phyloP scores from a whole-genome alignment of 495 filamentous ascomycete genomes.

The Hypoxylon lenormandii region DNA sequence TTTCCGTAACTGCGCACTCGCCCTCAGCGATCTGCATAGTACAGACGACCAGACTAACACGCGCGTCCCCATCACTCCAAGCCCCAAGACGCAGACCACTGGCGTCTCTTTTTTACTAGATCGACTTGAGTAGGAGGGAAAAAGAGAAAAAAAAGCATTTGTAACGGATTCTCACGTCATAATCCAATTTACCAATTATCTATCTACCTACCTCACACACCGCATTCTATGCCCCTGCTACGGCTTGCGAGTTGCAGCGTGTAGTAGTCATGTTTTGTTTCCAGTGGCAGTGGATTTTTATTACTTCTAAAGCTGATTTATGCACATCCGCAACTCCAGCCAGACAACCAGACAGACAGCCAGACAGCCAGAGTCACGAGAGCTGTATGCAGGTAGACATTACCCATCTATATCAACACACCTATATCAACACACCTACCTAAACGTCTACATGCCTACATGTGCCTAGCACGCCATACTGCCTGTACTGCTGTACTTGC shows the following conservation, averaged over 20 bases:
- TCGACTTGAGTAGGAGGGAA: slow-evolving; percentile 15
- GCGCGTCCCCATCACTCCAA: slow-evolving; percentile 31
- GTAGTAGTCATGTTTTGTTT: slow-evolving; percentile 6
- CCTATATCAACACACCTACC: slow-evolving; percentile 17
- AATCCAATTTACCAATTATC: slow-evolving; percentile 8
- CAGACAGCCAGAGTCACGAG: slow-evolving; percentile 17
- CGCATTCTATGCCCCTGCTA: slow-evolving; percentile 1
- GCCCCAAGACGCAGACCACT: slow-evolving; percentile 26
- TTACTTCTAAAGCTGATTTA: slow-evolving; percentile 23
- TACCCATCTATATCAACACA: slow-evolving; percentile 24
- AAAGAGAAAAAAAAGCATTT: slow-evolving; percentile 23
- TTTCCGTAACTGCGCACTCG: slow-evolving; percentile 41
- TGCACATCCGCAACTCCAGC: slow-evolving; percentile 5
- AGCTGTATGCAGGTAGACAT: slow-evolving; percentile 24
- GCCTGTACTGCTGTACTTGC: slow-evolving; percentile 4
- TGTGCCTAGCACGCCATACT: slow-evolving; percentile 26
- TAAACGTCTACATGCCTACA: slow-evolving; percentile 13
- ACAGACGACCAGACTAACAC: slow-evolving; percentile 42
- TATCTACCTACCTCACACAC: neutral
- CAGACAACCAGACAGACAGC: no score
- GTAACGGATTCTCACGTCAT: slow-evolving; percentile 18
- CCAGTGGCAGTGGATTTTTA: slow-evolving; percentile 8
- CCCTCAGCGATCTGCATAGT: slow-evolving; percentile 40
- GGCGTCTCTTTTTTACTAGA: slow-evolving; percentile 15
- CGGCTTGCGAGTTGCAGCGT: slow-evolving; percentile 20